These are phyloP conservation scores for Verticillium albo-atrum DNA, from an alignment of 2,329 filamentous ascomycete species.

Conservation along the genomic window DNA sequence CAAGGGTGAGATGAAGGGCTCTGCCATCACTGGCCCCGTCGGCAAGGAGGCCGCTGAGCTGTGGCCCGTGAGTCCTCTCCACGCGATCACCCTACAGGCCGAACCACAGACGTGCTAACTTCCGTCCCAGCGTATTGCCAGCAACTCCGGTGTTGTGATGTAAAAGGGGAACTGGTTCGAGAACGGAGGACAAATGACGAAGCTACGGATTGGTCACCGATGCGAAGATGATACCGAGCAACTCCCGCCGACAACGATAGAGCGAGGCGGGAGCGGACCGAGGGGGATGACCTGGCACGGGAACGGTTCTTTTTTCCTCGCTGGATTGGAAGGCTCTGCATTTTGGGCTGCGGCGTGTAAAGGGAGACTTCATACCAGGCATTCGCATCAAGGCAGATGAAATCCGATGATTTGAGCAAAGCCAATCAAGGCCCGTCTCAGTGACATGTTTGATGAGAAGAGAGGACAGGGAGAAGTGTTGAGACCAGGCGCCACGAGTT, in stretches of 20 bases:
- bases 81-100: not conserved
- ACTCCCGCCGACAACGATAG: constrained; percentile 13
- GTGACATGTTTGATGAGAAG: too few species aligned
- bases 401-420: constrained; percentile 16
- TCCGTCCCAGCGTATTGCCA: constrained; percentile 80
- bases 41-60: constrained; percentile 99
- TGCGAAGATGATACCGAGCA: constrained; percentile 5
- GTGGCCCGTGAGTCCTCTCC: constrained; percentile 76
- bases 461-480: too few species aligned
- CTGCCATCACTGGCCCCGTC: constrained; percentile 96
- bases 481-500: too few species aligned
- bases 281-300: constrained; percentile 14
- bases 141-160: constrained; percentile 99
- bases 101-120: constrained; percentile 24
- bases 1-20: constrained; percentile 99
- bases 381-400: constrained; percentile 40
- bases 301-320: constrained; percentile 23
- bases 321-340: constrained; percentile 44
- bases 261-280: constrained; percentile 10
- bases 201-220: constrained; percentile 4
- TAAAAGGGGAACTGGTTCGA: constrained; percentile 50
- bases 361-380: constrained; percentile 44
- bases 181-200: constrained; percentile 2
- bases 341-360: constrained; percentile 49
- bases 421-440: not conserved